A percentile compares a stretch with the other conserved stretches of the same genome.
Conservation (phyloP, 148 eudicot species). For the Nepenthes mirabilis region DNA sequence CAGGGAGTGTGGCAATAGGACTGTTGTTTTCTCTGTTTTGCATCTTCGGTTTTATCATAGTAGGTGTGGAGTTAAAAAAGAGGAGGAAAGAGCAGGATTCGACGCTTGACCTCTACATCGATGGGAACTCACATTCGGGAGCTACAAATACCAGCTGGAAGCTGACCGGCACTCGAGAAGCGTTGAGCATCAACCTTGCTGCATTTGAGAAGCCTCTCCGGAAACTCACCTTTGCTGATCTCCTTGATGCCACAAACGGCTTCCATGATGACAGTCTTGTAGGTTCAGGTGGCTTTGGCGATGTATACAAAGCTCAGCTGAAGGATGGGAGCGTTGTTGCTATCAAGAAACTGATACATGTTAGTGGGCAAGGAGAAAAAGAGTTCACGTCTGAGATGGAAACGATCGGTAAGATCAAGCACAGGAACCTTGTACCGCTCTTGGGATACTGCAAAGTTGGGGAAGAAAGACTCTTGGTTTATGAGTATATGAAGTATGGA, state of each 20-base stretch:
- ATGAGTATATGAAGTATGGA: conserved; percentile 83
- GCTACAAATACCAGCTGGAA: conserved; percentile 35
- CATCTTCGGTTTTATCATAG: conserved; percentile 50
- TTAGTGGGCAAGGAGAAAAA: conserved; percentile 79
- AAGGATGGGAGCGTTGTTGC: conserved; percentile 77
- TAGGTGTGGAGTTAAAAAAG: conserved; percentile 41
- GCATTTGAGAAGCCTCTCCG: conserved; percentile 63
- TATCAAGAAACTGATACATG: conserved; percentile 67
- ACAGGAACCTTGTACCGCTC: conserved; percentile 69
- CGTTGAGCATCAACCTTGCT: conserved; percentile 64
- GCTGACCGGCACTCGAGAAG: conserved; percentile 47
- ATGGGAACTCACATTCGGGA: no score
- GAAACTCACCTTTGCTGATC: conserved; percentile 76
- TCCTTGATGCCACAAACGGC: conserved; percentile 73
- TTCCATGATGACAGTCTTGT: conserved; percentile 57
- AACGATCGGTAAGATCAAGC: conserved; percentile 80
- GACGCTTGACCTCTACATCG: not conserved
- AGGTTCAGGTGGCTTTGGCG: conserved; percentile 86
- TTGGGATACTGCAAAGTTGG: conserved; percentile 83
- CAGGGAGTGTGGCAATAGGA: conserved; percentile 27
- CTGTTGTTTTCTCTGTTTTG: conserved; percentile 50
- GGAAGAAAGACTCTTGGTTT: conserved; percentile 68
- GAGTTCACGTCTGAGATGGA: conserved; percentile 90
- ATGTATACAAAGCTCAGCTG: conserved; percentile 71
- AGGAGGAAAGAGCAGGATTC: conserved; percentile 43